Evolutionary conservation across 2,329 filamentous ascomycete genomes (phyloP).

Genomic region (Annulohypoxylon truncatum): DNA sequence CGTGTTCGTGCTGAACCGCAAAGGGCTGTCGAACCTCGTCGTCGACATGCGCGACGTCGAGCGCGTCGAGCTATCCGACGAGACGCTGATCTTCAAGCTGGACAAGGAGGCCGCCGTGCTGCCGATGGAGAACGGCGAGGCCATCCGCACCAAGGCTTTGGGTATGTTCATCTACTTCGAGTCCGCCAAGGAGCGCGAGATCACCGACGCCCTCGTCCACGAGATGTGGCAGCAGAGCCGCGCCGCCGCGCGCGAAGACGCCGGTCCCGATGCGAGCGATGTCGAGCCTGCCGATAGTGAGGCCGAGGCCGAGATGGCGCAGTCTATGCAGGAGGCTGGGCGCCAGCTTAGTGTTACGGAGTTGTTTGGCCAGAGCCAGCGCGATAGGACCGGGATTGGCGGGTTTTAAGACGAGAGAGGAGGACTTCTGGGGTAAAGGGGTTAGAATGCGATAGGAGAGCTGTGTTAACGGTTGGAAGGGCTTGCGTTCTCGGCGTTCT

Average conservation of each 20-base stretch:
- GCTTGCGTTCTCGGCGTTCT: not conserved
- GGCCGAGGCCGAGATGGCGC: slow-evolving; percentile 17
- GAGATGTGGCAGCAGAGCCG: slow-evolving; percentile 47
- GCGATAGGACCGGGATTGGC: slow-evolving; percentile 7
- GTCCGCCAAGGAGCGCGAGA: slow-evolving; percentile 42
- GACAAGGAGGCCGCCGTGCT: slow-evolving; percentile 40
- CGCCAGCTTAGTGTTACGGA: slow-evolving; percentile 43
- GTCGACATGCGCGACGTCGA: slow-evolving; percentile 70
- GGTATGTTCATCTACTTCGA: slow-evolving; percentile 48
- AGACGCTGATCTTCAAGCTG: slow-evolving; percentile 64
- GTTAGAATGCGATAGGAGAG: not conserved
- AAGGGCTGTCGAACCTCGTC: slow-evolving; percentile 76
- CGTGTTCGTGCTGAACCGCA: slow-evolving; percentile 79
- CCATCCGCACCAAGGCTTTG: slow-evolving; percentile 37
- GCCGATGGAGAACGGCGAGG: slow-evolving; percentile 42
- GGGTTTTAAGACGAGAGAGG: not conserved
- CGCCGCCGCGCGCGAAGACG: slow-evolving; percentile 20
- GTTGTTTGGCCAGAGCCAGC: slow-evolving; percentile 35
- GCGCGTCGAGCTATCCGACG: slow-evolving; percentile 71
- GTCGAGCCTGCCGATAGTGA: slow-evolving; percentile 7
- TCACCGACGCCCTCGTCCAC: slow-evolving; percentile 44
- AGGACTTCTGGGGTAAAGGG: not conserved
- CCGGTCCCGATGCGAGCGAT: not conserved
- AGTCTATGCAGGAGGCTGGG: slow-evolving; percentile 26
- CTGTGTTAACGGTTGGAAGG: not conserved